These are phyloP conservation scores for Dactylellina drechsleri DNA, from an alignment of 2,329 filamentous ascomycete species.

Conservation along the genomic window DNA sequence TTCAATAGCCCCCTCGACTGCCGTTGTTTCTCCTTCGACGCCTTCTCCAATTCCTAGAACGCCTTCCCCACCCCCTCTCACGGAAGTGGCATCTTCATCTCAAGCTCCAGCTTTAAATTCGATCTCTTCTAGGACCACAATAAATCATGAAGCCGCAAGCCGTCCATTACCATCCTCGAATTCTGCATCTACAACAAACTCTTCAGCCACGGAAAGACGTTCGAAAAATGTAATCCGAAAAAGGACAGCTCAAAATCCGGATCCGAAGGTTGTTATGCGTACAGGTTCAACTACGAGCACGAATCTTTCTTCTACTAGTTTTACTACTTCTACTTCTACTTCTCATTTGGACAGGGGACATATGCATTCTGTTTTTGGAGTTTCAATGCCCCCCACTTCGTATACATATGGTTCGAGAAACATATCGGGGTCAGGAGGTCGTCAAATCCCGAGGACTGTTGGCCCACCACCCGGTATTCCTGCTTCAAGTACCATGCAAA, in stretches of 20 bases:
- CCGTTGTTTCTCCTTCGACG: slow-evolving; percentile 40
- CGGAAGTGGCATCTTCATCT: slow-evolving; percentile 27
- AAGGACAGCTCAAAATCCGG: slow-evolving; percentile 20
- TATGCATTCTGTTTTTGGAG: slow-evolving; percentile 36
- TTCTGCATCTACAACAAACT: slow-evolving; percentile 37
- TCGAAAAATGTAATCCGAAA: slow-evolving; percentile 45
- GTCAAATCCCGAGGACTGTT: slow-evolving; percentile 36
- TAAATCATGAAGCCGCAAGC: slow-evolving; percentile 27
- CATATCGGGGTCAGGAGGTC: slow-evolving; percentile 10
- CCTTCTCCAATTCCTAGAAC: slow-evolving; percentile 45
- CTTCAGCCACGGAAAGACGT: slow-evolving; percentile 40
- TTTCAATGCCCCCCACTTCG: slow-evolving; percentile 46
- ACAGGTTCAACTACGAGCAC: slow-evolving; percentile 50
- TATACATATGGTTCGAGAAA: slow-evolving; percentile 50
- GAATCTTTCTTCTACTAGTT: slow-evolving; percentile 47
- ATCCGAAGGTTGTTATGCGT: slow-evolving; percentile 40
- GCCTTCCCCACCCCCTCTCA: slow-evolving; percentile 37
- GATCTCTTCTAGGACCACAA: slow-evolving; percentile 33
- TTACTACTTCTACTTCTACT: slow-evolving; percentile 47
- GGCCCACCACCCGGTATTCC: slow-evolving; percentile 33
- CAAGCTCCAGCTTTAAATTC: slow-evolving; percentile 22
- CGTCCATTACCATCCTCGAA: slow-evolving; percentile 27
- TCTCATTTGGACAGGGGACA: slow-evolving; percentile 42
- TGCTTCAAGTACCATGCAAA: slow-evolving; percentile 30
- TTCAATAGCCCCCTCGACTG: slow-evolving; percentile 21